Conservation (phyloP, 768 basidiomycete species). For the Amanita brunnescens region DNA sequence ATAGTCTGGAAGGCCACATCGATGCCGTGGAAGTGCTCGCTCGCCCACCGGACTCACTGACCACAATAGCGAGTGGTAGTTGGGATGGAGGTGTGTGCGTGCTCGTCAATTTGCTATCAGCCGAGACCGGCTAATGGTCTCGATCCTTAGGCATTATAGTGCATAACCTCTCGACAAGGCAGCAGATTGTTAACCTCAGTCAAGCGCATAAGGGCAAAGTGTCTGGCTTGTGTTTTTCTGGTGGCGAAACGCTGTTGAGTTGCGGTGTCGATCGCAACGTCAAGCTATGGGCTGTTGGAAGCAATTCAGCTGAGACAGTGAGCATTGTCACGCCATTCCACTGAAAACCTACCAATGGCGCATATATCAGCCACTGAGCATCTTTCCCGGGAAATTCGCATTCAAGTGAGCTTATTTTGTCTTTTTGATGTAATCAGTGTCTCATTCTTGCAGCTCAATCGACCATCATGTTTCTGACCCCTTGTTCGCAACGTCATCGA, state of each 20-base stretch:
- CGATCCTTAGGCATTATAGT: conserved; percentile 62
- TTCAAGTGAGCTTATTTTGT: conserved; percentile 62
- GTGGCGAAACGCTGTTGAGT: conserved; percentile 53
- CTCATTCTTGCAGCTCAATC: conserved; percentile 54
- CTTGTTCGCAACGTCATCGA: conserved; percentile 92
- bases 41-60: conserved; percentile 63
- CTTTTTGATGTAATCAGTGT: background rate
- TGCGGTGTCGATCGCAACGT: conserved; percentile 80
- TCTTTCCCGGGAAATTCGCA: conserved; percentile 79
- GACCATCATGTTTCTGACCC: conserved; percentile 87
- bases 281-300: conserved; percentile 65
- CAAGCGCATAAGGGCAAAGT: conserved; percentile 81
- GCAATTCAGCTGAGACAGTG: conserved; percentile 26
- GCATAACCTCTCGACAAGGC: conserved; percentile 64
- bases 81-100: conserved; percentile 84
- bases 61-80: conserved; percentile 80
- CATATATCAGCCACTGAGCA: conserved; percentile 49
- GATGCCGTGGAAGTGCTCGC: conserved; percentile 88
- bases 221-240: conserved; percentile 71
- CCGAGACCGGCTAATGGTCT: background rate
- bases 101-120: background rate
- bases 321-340: conserved; percentile 9
- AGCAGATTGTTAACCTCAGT: conserved; percentile 45
- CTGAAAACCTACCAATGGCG: conserved; percentile 1
- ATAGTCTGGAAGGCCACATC: conserved; percentile 82